Evolutionary conservation across 1,139 yeast genomes (phyloP), one percentile per base, ranked within the genome.

Genomic region (Suzukiozyma palmioleophila): DNA sequence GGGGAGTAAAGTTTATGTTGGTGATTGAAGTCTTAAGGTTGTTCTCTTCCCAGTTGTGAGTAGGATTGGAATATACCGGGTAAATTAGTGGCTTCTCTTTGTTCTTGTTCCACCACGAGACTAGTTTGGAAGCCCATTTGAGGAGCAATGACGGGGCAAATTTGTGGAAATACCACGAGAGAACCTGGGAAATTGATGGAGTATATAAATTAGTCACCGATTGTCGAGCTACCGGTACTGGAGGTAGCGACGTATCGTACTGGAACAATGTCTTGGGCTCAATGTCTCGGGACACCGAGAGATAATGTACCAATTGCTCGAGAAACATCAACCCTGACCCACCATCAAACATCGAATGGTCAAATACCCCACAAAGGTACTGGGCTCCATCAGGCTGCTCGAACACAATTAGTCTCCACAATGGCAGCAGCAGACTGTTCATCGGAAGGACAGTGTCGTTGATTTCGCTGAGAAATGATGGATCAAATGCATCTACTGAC

Each of bases 311-410:
- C 39, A 69, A 54, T 25, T 64, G 63, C 11, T 52, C 46, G 37
- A 65, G 73, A 46, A 70, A 67, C 32, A 52, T 49, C 8, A 53
- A 48, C 1, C 59, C 69, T 1, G 69, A 51, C 12, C 51, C 53
- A 3, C 75, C 76, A 47, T 69, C 75, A 29, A 57, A 57, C 10
- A 62, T 45, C 1, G 59, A 32, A 46, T 70, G 76, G 45, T 69
- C 69, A 41, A 58, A 59, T 16, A 50, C 51, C 27, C 59, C 59
- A 3, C 63, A 38, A 5, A 66, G 28, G 28, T 59, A 54, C 40
- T 54, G 62, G 3, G 38, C 50, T 1, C 44, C 47, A n/a, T 44
- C 41, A n/a, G 31, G 15, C 9, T 48, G 48, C 31, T 52, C 48
- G 38, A 48, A 56, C 0, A 66, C 57, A 11, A 54, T 39, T 3